Conservation (phyloP, 306 rosid genomes). For the Crataegus laevigata region DNA sequence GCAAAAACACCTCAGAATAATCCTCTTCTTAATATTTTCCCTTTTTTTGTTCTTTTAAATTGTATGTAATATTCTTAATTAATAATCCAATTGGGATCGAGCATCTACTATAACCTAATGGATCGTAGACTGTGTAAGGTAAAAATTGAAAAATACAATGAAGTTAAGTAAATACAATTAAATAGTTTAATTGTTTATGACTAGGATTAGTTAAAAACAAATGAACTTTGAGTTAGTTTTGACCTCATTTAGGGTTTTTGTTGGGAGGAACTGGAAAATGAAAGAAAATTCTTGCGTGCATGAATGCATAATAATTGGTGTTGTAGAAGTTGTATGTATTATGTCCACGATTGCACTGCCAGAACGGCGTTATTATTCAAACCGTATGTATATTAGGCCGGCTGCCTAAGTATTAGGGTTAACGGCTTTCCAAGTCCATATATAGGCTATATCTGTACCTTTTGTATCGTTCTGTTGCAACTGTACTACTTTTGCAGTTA, state of each 20-base stretch:
- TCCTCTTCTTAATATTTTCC: not conserved
- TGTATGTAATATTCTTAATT: not conserved
- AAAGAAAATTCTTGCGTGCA: not conserved
- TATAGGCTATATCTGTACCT: too few relatives aligned
- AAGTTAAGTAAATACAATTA: too few relatives aligned
- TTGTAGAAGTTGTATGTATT: not conserved
- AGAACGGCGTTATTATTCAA: not conserved
- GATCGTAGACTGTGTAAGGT: too few relatives aligned
- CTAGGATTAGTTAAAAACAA: too few relatives aligned
- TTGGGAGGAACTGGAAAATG: not conserved
- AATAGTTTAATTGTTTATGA: too few relatives aligned
- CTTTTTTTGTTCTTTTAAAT: not conserved
- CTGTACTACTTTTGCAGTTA: too few relatives aligned
- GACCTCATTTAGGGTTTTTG: too few relatives aligned
- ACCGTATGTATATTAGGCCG: not conserved
- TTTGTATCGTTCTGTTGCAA: too few relatives aligned
- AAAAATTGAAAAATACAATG: too few relatives aligned
- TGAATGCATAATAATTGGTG: not conserved
- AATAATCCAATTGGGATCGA: not conserved
- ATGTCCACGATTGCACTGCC: not conserved
- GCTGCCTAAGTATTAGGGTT: not conserved
- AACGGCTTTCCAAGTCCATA: too few relatives aligned
- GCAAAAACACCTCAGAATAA: slow-evolving; percentile 9
- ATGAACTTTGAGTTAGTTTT: too few relatives aligned
- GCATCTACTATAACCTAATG: too few relatives aligned